Conservation (phyloP, 73 alveolate species). For the Paramecium bursaria region DNA sequence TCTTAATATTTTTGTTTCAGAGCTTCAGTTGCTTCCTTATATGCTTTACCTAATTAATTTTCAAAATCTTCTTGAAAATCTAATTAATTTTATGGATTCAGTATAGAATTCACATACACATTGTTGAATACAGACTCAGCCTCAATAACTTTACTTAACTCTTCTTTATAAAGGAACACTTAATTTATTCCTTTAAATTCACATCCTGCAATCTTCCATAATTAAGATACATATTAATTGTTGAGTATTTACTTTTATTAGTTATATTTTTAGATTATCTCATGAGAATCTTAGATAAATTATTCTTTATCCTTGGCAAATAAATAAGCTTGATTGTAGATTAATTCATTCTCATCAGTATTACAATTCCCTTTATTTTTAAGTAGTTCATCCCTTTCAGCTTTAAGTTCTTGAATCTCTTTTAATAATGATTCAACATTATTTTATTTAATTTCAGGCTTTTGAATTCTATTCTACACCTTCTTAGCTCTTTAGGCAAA, state of each 20-base stretch:
- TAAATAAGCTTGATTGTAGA: background rate
- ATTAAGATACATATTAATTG: too few species aligned
- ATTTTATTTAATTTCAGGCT: constrained; percentile 61
- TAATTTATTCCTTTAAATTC: background rate
- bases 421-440: background rate
- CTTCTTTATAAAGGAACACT: constrained; percentile 8
- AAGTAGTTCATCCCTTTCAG: constrained; percentile 24
- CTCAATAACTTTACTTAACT: constrained; percentile 33
- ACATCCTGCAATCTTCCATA: background rate
- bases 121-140: constrained; percentile 56
- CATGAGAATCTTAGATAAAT: constrained; percentile 16
- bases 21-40: constrained; percentile 48
- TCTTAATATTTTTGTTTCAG: constrained; percentile 47
- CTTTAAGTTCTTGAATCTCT: constrained; percentile 11
- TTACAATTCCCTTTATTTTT: background rate
- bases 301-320: constrained; percentile 25
- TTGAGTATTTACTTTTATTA: background rate
- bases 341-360: background rate
- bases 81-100: constrained; percentile 63
- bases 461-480: constrained; percentile 74
- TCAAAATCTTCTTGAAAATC: constrained; percentile 41
- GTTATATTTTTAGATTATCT: background rate
- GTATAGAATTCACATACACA: constrained; percentile 57
- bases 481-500: constrained; percentile 89
- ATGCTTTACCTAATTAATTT: constrained; percentile 48